Evolutionary conservation across 2,329 filamentous ascomycete genomes (phyloP).

Genomic region (Diaporthe australafricana): DNA sequence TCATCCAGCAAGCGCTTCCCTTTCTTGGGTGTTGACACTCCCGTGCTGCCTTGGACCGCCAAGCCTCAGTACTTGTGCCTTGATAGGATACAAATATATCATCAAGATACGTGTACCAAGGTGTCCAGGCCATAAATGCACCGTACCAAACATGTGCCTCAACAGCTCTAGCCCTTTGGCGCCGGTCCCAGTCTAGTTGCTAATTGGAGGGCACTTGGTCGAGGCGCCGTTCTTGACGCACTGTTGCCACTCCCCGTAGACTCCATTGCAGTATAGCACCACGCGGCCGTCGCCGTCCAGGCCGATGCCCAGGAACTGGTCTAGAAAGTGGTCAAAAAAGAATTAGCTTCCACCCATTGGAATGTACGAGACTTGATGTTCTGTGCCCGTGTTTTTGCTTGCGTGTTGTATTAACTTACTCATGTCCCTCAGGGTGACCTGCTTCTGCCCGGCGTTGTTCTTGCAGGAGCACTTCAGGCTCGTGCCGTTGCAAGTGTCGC

Average conservation of each 20-base stretch:
- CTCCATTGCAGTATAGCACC: conserved; percentile 5
- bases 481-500: neutral
- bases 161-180: too few species aligned
- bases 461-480: conserved; percentile 2
- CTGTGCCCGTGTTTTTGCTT: too few species aligned
- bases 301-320: neutral
- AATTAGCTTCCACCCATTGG: neutral
- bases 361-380: too few species aligned
- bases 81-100: neutral
- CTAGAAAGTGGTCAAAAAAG: neutral
- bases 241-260: neutral
- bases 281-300: neutral
- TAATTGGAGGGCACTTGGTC: too few species aligned
- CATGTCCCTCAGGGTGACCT: neutral
- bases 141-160: too few species aligned
- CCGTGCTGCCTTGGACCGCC: neutral
- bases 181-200: too few species aligned
- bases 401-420: neutral
- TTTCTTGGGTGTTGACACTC: too few species aligned
- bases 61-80: neutral
- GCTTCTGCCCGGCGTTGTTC: neutral
- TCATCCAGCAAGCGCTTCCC: too few species aligned
- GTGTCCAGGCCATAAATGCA: too few species aligned
- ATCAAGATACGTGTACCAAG: neutral
- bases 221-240: conserved; percentile 2